Evolutionary conservation across 176 grass and related monocot genomes (phyloP), one percentile per base, ranked within the genome.

Genomic region (Carex myosuroides): DNA sequence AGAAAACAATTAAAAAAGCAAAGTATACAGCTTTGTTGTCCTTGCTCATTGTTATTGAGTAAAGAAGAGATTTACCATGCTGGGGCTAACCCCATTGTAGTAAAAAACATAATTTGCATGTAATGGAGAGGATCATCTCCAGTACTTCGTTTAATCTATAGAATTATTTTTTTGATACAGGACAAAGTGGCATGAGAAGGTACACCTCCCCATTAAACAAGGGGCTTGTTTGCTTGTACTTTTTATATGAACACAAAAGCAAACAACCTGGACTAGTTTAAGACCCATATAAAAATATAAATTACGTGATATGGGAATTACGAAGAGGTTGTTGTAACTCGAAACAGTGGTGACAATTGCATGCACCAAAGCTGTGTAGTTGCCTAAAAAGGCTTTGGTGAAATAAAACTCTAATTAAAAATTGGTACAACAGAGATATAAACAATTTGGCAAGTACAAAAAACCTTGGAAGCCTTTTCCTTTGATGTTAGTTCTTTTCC

Each of bases 291-390:
- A 66, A 68, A 26, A 67, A 52, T 64, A 65, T 68, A 50, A 35
- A 66, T 29, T 83, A 44, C 62, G 46, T 54, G 62, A 69, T 69
- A 18, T 69, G 66, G 61, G 90, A 84, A 84, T 90, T 88, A 88
- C 92, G 88, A 94, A 85, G 92, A 67, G 42, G 2, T 81, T 86
- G 90, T 92, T 92, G 90, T 90, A 85, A 94, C 92, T 89, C 87
- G 87, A 86, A 92, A 88, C 68, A 86, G 88, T 88, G 91, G 88
- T 81, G 81, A 59, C 83, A 86, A 79, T 86, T 79, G 85, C 87
- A 91, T 94, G 89, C 87, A 89, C 74, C 92, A 73, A 77, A 72
- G 70, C 39, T 69, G 62, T 83, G 57, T 37, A 64, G 60, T 83
- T 69, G 81, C 60, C 41, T 83, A 83, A 83, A 67, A 60, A 53